Evolutionary conservation across 2,329 filamentous ascomycete genomes (phyloP), one percentile per base, ranked within the genome.

Genomic region (Phialocephala subalpina): DNA sequence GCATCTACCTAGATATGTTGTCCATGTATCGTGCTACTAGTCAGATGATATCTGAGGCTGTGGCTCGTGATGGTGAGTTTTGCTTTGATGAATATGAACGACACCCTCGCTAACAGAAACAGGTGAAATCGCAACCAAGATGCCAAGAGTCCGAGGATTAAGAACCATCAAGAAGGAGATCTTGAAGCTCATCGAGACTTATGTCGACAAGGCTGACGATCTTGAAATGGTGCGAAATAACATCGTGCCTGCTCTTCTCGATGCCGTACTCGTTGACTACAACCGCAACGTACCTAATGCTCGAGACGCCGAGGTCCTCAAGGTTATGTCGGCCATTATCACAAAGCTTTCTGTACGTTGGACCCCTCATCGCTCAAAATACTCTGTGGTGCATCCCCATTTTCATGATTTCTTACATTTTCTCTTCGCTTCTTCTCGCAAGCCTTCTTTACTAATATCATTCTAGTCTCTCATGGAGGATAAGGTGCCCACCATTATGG

Each of bases 101-200:
- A n/a, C n/a, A n/a, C n/a, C n/a, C n/a, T n/a, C 22, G n/a, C 45
- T 49, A 22, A 49, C 12, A 49, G 11, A 22, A 49, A 11, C 69
- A 93, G 91, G 93, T 66, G 92, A 95, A 71, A 90, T 99, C 75
- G 96, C 96, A 3, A 97, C 97, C 7, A 97, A 97, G 84, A 98
- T 97, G 86, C 96, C 96, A 66, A 97, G 93, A 82, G 94, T 98
- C 73, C 92, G 96, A 73, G 97, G 96, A 40, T 83, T 99, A 70
- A 90, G 96, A 71, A 99, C 96, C 0, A 97, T 99, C 84, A 99
- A 99, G 85, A 99, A 99, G 82, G 96, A 99, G 79, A 98, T 99
- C 60, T 82, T 99, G 72, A 99, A 99, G 82, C 90, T 99, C 71
- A 96, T 99, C 74, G 97, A 97, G 80, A 97, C 92, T 6, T 99